These are phyloP conservation scores for Pleurotus giganteus DNA, from an alignment of 768 basidiomycete genomes.

Conservation along the genomic window DNA sequence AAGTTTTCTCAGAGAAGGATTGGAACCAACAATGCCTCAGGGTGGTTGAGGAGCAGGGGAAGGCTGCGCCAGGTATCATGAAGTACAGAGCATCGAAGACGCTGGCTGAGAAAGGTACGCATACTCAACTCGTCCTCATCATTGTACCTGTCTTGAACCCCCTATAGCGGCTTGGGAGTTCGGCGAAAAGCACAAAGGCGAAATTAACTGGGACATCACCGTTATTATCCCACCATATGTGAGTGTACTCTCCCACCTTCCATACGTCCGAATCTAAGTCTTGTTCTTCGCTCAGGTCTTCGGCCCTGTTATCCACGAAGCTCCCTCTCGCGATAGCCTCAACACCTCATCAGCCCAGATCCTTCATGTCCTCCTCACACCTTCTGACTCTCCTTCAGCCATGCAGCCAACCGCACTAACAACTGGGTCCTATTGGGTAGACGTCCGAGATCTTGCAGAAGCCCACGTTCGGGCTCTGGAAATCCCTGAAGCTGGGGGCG, in stretches of 20 bases:
- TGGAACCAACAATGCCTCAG: conserved; percentile 57
- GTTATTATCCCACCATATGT: conserved; percentile 54
- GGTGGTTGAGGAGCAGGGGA: conserved; percentile 48
- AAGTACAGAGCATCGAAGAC: conserved; percentile 62
- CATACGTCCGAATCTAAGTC: background rate
- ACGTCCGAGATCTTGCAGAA: conserved; percentile 49
- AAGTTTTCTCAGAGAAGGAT: conserved; percentile 44
- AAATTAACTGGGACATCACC: conserved; percentile 50
- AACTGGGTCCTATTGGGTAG: conserved; percentile 31
- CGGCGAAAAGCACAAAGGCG: conserved; percentile 32
- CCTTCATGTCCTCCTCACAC: conserved; percentile 30
- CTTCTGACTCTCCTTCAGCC: conserved; percentile 9
- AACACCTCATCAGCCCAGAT: conserved; percentile 33
- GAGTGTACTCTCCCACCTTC: conserved; percentile 3
- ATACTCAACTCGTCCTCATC: background rate
- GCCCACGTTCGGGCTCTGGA: conserved; percentile 52
- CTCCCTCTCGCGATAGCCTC: conserved; percentile 26
- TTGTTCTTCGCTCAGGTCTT: conserved; percentile 19
- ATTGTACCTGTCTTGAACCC: background rate
- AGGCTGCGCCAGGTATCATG: conserved; percentile 31
- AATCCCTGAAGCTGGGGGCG: conserved; percentile 44
- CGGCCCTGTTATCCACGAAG: conserved; percentile 37
- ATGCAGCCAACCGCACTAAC: conserved; percentile 13
- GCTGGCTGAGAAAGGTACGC: conserved; percentile 52
- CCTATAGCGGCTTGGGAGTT: conserved; percentile 42